phyloP scores from a whole-genome alignment of 192 early-diverging fungal genomes.

The Chytriomyces hyalinus region DNA sequence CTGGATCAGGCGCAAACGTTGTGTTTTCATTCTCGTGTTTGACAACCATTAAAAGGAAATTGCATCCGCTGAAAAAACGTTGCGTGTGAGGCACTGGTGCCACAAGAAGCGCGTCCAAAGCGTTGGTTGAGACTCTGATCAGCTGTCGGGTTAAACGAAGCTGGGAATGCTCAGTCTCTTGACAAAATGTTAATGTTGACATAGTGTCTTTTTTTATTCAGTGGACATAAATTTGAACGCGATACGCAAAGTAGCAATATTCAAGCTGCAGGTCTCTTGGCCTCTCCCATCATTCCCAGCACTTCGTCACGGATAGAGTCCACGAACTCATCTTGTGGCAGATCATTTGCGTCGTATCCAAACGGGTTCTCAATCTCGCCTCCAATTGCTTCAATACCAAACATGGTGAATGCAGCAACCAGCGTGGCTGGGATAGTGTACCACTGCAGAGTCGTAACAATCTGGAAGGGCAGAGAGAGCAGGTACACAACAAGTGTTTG shows the following conservation, averaged over 20 bases:
- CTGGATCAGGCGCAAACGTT: too few species aligned
- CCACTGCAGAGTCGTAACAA: constrained; percentile 58
- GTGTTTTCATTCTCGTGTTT: too few species aligned
- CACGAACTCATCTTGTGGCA: constrained; percentile 31
- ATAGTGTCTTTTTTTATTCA: too few species aligned
- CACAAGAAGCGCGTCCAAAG: too few species aligned
- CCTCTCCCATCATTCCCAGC: constrained; percentile 16
- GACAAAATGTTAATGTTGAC: too few species aligned
- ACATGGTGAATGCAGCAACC: constrained; percentile 69
- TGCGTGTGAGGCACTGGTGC: too few species aligned
- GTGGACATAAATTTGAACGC: too few species aligned
- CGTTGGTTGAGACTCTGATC: too few species aligned
- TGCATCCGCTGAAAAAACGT: too few species aligned
- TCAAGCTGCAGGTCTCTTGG: constrained; percentile 10
- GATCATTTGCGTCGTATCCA: constrained; percentile 56
- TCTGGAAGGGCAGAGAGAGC: constrained; percentile 80
- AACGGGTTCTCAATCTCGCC: constrained; percentile 95
- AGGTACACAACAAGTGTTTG: constrained; percentile 81
- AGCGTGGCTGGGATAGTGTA: constrained; percentile 71
- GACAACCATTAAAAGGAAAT: too few species aligned
- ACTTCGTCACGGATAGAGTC: constrained; percentile 31
- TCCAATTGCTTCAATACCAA: constrained; percentile 87
- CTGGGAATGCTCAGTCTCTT: too few species aligned
- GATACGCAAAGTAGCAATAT: not conserved
- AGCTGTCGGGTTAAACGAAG: too few species aligned